phyloP scores from a whole-genome alignment of 2,329 filamentous ascomycete genomes.

The Lecanicillium sp. region DNA sequence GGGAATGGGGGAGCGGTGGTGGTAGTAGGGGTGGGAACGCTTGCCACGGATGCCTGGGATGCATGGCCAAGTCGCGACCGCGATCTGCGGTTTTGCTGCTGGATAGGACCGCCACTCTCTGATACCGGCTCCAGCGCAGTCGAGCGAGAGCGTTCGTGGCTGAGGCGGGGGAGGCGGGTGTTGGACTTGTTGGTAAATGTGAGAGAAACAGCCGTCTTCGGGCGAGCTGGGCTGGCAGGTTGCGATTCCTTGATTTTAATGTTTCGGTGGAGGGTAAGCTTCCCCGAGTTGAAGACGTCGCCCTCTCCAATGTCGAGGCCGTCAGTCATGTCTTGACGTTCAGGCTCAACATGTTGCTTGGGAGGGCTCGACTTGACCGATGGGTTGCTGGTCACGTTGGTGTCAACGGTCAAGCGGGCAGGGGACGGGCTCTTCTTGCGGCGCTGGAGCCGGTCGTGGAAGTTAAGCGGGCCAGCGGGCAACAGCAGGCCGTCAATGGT shows the following conservation, averaged over 20 bases:
- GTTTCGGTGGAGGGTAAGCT: conserved; percentile 82
- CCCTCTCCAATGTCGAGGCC: conserved; percentile 82
- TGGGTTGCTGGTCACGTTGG: conserved; percentile 12
- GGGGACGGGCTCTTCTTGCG: conserved; percentile 56
- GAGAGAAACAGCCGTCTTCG: conserved; percentile 71
- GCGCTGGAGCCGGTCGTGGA: conserved; percentile 69
- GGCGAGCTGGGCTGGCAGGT: conserved; percentile 61
- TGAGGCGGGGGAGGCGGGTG: conserved; percentile 75
- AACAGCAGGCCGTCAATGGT: conserved; percentile 83
- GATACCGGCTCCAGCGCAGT: conserved; percentile 82
- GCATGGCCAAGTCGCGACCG: conserved; percentile 63
- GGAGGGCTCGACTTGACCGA: conserved; percentile 15
- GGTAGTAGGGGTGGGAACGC: conserved; percentile 53
- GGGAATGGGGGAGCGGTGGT: conserved; percentile 45
- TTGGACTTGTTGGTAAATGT: conserved; percentile 82
- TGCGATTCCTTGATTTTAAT: conserved; percentile 74
- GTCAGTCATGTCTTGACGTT: conserved; percentile 72
- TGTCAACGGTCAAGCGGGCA: conserved; percentile 35
- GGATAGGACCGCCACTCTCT: conserved; percentile 71
- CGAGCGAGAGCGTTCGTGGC: conserved; percentile 63
- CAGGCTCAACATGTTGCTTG: conserved; percentile 30
- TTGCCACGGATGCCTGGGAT: conserved; percentile 59
- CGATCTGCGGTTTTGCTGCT: conserved; percentile 51
- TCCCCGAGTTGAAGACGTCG: conserved; percentile 71
- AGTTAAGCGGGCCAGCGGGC: conserved; percentile 75